A percentile compares a stretch with the other conserved stretches of the same genome.
These are phyloP conservation scores for Cucurbita argyrosperma DNA, from an alignment of 306 rosid species.

Conservation along the genomic window DNA sequence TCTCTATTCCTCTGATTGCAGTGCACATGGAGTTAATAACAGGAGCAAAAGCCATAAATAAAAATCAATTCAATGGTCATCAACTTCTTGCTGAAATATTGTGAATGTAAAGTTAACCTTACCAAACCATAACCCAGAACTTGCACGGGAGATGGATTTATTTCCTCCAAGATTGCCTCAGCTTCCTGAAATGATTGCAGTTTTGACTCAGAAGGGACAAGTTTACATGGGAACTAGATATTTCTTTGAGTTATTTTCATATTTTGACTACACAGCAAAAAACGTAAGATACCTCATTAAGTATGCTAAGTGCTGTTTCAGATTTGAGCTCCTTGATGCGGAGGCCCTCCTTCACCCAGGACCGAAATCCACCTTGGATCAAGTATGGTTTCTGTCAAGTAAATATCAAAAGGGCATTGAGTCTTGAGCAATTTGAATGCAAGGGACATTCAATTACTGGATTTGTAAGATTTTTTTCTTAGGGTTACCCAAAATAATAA, in stretches of 20 bases:
- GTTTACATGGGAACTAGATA: not conserved
- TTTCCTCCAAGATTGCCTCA: conserved; percentile 75
- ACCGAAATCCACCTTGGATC: conserved; percentile 82
- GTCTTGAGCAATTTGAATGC: not conserved
- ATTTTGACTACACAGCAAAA: not conserved
- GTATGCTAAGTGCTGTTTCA: conserved; percentile 60
- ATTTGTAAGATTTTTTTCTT: not conserved
- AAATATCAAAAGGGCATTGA: not conserved
- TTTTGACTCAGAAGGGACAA: not conserved
- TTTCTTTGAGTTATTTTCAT: not conserved
- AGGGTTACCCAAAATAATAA: not conserved
- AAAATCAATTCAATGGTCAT: conserved; percentile 5
- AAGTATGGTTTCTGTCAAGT: conserved; percentile 59
- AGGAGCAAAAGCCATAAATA: conserved; percentile 8
- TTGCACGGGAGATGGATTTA: conserved; percentile 56
- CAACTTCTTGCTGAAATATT: not conserved
- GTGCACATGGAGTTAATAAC: not conserved
- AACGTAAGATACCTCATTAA: conserved; percentile 52
- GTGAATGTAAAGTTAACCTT: conserved; percentile 20
- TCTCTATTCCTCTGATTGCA: not conserved
- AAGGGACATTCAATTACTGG: not conserved
- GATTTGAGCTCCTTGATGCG: conserved; percentile 84
- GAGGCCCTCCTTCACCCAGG: conserved; percentile 73
- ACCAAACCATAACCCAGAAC: conserved; percentile 63
- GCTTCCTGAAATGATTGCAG: conserved; percentile 59